Evolutionary conservation across 1,284 basidiomycete species (phyloP).

Genomic region (Cryptococcus sp.): DNA sequence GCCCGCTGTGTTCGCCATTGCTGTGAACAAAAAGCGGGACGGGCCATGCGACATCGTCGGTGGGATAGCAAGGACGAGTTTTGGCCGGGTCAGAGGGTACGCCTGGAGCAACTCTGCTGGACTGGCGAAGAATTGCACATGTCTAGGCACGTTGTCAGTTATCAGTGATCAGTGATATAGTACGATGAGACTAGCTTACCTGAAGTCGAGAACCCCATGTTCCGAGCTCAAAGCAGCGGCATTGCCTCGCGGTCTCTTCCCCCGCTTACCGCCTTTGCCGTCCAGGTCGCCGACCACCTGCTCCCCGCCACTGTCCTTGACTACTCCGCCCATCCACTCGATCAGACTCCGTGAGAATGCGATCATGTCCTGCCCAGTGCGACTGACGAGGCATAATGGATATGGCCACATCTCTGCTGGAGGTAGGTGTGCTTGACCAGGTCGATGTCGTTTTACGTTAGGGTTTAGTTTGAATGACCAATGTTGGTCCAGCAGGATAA

Average conservation of each 20-base stretch:
- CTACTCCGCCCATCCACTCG: constrained; percentile 96
- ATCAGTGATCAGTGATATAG: not conserved
- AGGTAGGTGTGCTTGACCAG: not conserved
- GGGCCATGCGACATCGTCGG: constrained; percentile 90
- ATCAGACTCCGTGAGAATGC: constrained; percentile 95
- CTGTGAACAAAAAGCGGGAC: constrained; percentile 78
- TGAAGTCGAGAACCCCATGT: constrained; percentile 52
- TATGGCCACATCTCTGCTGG: constrained; percentile 45
- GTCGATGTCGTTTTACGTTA: constrained; percentile 45
- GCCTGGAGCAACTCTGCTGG: constrained; percentile 76
- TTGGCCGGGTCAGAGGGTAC: constrained; percentile 82
- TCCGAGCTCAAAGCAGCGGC: constrained; percentile 34
- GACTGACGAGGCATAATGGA: constrained; percentile 88
- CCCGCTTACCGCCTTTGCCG: constrained; percentile 57
- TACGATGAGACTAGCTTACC: constrained; percentile 27
- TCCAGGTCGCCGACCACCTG: constrained; percentile 62
- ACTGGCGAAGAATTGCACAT: constrained; percentile 85
- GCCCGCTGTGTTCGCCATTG: constrained; percentile 75
- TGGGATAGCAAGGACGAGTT: constrained; percentile 90
- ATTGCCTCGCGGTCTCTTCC: constrained; percentile 58
- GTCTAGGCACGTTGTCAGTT: constrained; percentile 57
- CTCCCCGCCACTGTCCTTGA: constrained; percentile 81
- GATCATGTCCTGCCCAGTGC: constrained; percentile 90
- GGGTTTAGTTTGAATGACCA: constrained; percentile 82
- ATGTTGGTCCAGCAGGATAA: constrained; percentile 94